A percentile compares a stretch with the other conserved stretches of the same genome.
Conservation (phyloP, 805 yeast species). For the Teunomyces tritomae region DNA sequence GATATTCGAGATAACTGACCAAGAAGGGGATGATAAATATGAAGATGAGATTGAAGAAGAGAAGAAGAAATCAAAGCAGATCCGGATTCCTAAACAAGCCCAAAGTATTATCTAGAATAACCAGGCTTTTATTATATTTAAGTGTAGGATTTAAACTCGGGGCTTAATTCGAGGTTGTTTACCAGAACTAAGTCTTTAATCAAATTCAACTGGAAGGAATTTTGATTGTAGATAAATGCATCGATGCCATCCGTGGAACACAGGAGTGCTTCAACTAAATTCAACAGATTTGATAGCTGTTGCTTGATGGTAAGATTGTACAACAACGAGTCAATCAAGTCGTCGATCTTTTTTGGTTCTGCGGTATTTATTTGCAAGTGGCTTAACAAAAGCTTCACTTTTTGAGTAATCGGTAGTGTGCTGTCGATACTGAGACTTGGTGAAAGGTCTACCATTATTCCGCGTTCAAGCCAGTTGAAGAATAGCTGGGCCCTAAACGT, state of each 20-base stretch:
- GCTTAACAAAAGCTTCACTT: background rate
- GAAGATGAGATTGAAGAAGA: background rate
- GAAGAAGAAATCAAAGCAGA: background rate
- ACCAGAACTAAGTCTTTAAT: constrained; percentile 13
- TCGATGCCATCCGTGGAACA: constrained; percentile 17
- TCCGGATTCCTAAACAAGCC: constrained; percentile 5
- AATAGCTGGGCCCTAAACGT: constrained; percentile 13
- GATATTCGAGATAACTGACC: constrained; percentile 22
- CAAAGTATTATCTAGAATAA: constrained; percentile 3
- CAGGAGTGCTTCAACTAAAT: constrained; percentile 12
- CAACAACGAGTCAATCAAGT: constrained; percentile 61
- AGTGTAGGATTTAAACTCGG: constrained; percentile 6
- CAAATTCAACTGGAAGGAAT: constrained; percentile 16
- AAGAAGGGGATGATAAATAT: constrained; percentile 5
- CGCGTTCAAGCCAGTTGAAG: constrained; percentile 5
- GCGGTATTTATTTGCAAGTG: background rate
- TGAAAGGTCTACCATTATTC: background rate
- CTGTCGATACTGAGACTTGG: constrained; percentile 1
- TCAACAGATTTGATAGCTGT: constrained; percentile 30
- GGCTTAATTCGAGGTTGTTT: constrained; percentile 12
- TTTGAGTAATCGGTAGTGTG: background rate
- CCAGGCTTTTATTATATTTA: background rate
- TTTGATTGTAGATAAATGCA: constrained; percentile 22
- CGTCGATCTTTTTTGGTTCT: constrained; percentile 51
- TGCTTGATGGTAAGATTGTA: constrained; percentile 53